phyloP scores from a whole-genome alignment of 805 yeast genomes.

The Ogataea dorogensis region DNA sequence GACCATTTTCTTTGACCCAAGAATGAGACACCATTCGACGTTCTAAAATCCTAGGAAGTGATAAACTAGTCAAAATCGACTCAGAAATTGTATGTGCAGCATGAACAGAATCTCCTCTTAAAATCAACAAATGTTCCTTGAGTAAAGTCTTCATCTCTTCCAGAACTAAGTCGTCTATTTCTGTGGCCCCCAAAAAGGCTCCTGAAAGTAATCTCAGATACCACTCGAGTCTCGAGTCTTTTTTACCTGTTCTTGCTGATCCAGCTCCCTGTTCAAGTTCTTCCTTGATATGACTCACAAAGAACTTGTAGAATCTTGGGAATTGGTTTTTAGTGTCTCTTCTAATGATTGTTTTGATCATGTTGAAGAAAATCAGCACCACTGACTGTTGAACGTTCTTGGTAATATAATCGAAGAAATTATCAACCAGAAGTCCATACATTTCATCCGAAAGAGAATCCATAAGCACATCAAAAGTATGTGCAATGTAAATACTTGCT shows the following conservation, averaged over 20 bases:
- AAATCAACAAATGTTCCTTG: slow-evolving; percentile 40
- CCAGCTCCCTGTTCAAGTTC: slow-evolving; percentile 90
- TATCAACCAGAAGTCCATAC: slow-evolving; percentile 44
- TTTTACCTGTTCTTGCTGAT: slow-evolving; percentile 57
- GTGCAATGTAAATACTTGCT: slow-evolving; percentile 38
- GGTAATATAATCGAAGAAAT: slow-evolving; percentile 55
- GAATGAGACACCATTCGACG: slow-evolving; percentile 51
- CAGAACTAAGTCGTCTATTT: slow-evolving; percentile 41
- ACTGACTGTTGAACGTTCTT: slow-evolving; percentile 59
- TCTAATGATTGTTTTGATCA: slow-evolving; percentile 69
- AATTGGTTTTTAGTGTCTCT: slow-evolving; percentile 55
- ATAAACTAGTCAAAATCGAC: slow-evolving; percentile 60
- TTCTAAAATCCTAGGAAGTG: slow-evolving; percentile 60
- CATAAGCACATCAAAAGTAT: slow-evolving; percentile 44
- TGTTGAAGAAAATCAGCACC: slow-evolving; percentile 65
- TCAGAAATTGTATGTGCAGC: slow-evolving; percentile 57
- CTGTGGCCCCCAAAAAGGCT: slow-evolving; percentile 66
- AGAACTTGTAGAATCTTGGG: slow-evolving; percentile 40
- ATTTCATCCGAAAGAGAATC: slow-evolving; percentile 62
- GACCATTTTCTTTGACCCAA: slow-evolving; percentile 36
- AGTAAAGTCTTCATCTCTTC: slow-evolving; percentile 48
- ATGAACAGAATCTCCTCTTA: slow-evolving; percentile 61
- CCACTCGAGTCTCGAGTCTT: slow-evolving; percentile 77
- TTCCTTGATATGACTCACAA: slow-evolving; percentile 52
- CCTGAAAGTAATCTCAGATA: slow-evolving; percentile 68